Conservation (phyloP, 2,329 filamentous ascomycete species). For the Trichoderma aggressivum region DNA sequence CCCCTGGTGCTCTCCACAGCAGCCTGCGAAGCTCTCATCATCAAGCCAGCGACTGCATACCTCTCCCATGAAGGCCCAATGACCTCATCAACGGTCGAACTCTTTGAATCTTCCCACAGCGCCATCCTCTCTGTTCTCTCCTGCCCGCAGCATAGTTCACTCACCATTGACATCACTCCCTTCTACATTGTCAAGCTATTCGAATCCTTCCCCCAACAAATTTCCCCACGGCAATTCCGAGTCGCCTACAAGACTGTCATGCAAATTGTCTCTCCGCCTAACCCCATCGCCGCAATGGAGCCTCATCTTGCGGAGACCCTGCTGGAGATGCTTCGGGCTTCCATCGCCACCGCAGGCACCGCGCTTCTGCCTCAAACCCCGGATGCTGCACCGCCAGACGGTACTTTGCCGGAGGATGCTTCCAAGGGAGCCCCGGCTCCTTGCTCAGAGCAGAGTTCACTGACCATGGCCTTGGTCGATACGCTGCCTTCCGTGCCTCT, state of each 20-base stretch:
- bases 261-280: conserved; percentile 77
- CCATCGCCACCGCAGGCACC: conserved; percentile 51
- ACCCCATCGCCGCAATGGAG: conserved; percentile 66
- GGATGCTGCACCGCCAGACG: conserved; percentile 30
- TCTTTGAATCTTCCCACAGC: conserved; percentile 89
- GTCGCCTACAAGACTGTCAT: conserved; percentile 84
- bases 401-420: conserved; percentile 32
- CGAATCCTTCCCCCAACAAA: conserved; percentile 70
- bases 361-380: conserved; percentile 36
- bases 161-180: conserved; percentile 70
- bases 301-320: conserved; percentile 77
- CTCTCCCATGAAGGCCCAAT: conserved; percentile 49
- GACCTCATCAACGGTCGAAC: conserved; percentile 46
- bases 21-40: conserved; percentile 67
- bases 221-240: conserved; percentile 82
- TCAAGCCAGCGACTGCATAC: conserved; percentile 72
- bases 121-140: conserved; percentile 77
- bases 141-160: conserved; percentile 69
- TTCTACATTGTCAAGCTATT: conserved; percentile 83
- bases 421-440: conserved; percentile 30
- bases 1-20: conserved; percentile 64
- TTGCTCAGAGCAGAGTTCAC: conserved; percentile 74
- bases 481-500: conserved; percentile 71
- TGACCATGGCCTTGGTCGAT: conserved; percentile 75
- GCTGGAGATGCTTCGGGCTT: conserved; percentile 70